phyloP scores from a whole-genome alignment of 768 basidiomycete species.

The Suillus variegatus region DNA sequence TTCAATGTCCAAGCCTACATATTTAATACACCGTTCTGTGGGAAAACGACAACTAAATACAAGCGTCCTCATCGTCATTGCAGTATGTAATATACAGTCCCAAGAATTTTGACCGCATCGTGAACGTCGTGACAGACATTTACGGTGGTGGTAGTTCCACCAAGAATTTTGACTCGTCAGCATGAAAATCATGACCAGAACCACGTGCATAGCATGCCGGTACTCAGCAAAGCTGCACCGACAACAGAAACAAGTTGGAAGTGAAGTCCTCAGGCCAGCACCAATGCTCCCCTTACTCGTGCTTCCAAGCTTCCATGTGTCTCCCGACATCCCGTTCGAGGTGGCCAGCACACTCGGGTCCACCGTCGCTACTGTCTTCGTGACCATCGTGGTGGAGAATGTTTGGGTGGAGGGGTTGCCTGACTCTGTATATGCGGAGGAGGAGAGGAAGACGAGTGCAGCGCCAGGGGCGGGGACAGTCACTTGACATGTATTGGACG shows the following conservation, averaged over 20 bases:
- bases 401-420: conserved; percentile 20
- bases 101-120: not conserved
- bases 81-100: not conserved
- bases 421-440: conserved; percentile 7
- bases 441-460: conserved; percentile 28
- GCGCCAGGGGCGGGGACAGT: conserved; percentile 30
- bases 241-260: conserved; percentile 1
- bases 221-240: not conserved
- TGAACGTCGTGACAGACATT: not conserved
- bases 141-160: not conserved
- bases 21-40: too few species aligned
- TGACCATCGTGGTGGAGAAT: conserved; percentile 35
- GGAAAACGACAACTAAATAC: too few species aligned
- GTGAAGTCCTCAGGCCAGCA: not conserved
- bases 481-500: conserved; percentile 22
- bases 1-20: too few species aligned
- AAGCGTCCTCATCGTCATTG: not conserved
- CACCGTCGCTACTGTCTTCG: conserved; percentile 31
- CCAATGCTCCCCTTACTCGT: conserved; percentile 19
- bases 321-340: conserved; percentile 39
- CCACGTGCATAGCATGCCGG: not conserved
- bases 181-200: not conserved
- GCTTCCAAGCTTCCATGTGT: conserved; percentile 22
- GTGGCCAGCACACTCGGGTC: conserved; percentile 38
- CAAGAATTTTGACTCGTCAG: not conserved